Evolutionary conservation across 768 basidiomycete genomes (phyloP).

Genomic region (Neoboletus magnificus): DNA sequence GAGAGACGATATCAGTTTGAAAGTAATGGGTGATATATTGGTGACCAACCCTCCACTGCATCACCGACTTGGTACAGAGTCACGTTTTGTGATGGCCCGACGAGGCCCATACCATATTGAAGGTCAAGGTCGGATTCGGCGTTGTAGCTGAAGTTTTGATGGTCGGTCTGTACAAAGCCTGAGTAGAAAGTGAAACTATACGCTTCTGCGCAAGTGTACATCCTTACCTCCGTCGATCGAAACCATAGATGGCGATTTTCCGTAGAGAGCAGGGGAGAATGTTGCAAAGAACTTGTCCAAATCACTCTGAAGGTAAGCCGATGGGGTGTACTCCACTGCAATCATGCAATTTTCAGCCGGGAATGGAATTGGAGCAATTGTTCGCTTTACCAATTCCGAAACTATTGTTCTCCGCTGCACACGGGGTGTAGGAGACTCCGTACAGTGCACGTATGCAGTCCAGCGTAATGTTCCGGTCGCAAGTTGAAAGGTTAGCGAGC

Average conservation of each 20-base stretch:
- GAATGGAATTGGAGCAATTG: not conserved
- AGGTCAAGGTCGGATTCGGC: constrained; percentile 24
- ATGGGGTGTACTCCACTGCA: constrained; percentile 32
- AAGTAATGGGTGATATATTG: not conserved
- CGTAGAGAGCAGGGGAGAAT: constrained; percentile 23
- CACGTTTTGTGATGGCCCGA: constrained; percentile 19
- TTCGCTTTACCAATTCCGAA: constrained; percentile 29
- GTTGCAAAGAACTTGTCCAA: constrained; percentile 30
- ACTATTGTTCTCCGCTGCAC: constrained; percentile 19
- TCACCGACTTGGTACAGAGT: constrained; percentile 34
- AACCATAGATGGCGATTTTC: constrained; percentile 25
- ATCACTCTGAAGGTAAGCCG: constrained; percentile 30
- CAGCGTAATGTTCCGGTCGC: constrained; percentile 30
- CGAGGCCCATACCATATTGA: constrained; percentile 23
- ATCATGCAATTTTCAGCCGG: not conserved
- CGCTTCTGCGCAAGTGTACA: not conserved
- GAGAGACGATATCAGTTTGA: not conserved
- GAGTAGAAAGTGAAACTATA: not conserved
- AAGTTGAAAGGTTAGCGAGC: constrained; percentile 15
- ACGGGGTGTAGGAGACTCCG: constrained; percentile 12
- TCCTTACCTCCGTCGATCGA: constrained; percentile 33
- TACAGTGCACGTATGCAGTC: constrained; percentile 32
- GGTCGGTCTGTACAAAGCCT: constrained; percentile 29
- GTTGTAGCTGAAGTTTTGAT: constrained; percentile 24
- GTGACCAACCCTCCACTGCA: constrained; percentile 21